Conservation (phyloP, 1,284 basidiomycete species). For the Phylloporus sp. region DNA sequence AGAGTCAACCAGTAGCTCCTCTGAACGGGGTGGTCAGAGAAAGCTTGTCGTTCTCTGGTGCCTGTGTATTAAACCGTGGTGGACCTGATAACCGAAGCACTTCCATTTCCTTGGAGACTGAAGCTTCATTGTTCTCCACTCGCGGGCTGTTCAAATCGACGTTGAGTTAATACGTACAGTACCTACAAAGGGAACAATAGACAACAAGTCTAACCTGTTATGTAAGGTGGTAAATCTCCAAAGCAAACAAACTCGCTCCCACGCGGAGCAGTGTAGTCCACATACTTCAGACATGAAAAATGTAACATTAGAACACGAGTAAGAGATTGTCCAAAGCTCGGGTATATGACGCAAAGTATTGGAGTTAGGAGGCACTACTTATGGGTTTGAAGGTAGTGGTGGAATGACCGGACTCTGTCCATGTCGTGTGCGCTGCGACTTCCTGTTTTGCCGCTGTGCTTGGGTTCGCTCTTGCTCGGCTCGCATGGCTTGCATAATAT, state of each 20-base stretch:
- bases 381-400: constrained; percentile 31
- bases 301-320: constrained; percentile 9
- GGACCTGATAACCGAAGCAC: not conserved
- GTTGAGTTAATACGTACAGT: constrained; percentile 6
- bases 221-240: constrained; percentile 24
- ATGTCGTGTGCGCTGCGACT: constrained; percentile 46
- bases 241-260: constrained; percentile 12
- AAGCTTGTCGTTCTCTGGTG: not conserved
- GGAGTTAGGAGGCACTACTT: constrained; percentile 12
- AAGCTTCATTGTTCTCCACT: constrained; percentile 29
- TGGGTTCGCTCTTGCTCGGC: constrained; percentile 72
- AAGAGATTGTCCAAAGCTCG: constrained; percentile 11
- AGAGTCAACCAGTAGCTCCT: not conserved
- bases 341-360: constrained; percentile 36
- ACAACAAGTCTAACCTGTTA: constrained; percentile 24
- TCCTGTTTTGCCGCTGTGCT: constrained; percentile 58
- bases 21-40: constrained; percentile 4
- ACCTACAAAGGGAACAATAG: constrained; percentile 25
- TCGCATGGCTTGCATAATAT: constrained; percentile 76
- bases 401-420: constrained; percentile 34
- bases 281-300: constrained; percentile 4
- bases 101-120: constrained; percentile 32
- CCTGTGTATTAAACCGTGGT: constrained; percentile 9
- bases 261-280: not conserved
- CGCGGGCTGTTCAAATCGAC: not conserved